A percentile compares a stretch with the other conserved stretches of the same genome.
phyloP scores from a whole-genome alignment of 805 yeast species.

The Candida namnaoensis region DNA sequence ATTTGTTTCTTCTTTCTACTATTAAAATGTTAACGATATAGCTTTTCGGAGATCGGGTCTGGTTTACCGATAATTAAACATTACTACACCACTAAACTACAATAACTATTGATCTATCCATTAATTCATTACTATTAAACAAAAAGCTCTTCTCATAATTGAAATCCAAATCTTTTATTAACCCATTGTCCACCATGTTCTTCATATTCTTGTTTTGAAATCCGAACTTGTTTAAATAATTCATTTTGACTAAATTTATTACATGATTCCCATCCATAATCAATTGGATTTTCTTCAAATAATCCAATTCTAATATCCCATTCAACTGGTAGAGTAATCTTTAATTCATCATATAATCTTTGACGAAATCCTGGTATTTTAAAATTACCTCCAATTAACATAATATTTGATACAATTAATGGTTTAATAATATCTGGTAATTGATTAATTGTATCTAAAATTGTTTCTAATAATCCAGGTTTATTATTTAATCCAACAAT shows the following conservation, averaged over 20 bases:
- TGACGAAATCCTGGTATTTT: constrained; percentile 58
- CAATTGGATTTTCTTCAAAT: constrained; percentile 24
- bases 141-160: constrained; percentile 6
- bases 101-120: too few relatives aligned
- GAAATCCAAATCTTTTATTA: constrained; percentile 33
- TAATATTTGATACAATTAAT: constrained; percentile 69
- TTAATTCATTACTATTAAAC: too few relatives aligned
- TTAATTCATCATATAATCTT: constrained; percentile 53
- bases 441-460: constrained; percentile 57
- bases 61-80: too few relatives aligned
- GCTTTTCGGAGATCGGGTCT: too few relatives aligned
- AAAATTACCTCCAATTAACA: constrained; percentile 76
- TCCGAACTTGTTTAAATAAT: constrained; percentile 38
- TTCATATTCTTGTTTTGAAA: constrained; percentile 71
- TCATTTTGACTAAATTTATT: constrained; percentile 21
- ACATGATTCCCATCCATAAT: constrained; percentile 56
- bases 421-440: constrained; percentile 73
- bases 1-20: too few relatives aligned
- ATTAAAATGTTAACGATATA: too few relatives aligned
- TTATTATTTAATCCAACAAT: constrained; percentile 65
- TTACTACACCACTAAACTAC: too few relatives aligned
- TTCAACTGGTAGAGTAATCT: constrained; percentile 61
- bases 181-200: constrained; percentile 66
- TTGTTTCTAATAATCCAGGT: constrained; percentile 67
- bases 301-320: constrained; percentile 50